phyloP scores from a whole-genome alignment of 257 asterid genomes.

The Schizonepeta tenuifolia region DNA sequence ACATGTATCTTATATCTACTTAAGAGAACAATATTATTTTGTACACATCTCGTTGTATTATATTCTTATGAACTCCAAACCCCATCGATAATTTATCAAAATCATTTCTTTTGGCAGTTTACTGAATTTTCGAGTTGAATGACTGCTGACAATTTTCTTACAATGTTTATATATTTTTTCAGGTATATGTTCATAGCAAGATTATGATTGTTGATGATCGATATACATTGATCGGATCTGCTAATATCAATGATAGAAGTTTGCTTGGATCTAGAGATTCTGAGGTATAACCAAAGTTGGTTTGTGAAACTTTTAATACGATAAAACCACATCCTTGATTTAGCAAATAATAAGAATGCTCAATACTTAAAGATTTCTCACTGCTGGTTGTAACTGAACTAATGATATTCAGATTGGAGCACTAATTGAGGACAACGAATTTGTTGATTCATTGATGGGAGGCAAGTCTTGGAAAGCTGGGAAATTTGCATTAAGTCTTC shows the following conservation, averaged over 20 bases:
- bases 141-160: background rate
- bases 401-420: conserved; percentile 72
- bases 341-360: background rate
- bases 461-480: conserved; percentile 89
- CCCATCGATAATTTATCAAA: background rate
- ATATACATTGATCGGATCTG: conserved; percentile 80
- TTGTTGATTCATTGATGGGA: conserved; percentile 80
- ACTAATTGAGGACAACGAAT: conserved; percentile 87
- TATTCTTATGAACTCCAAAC: background rate
- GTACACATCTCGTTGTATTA: background rate
- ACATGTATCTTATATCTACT: conserved; percentile 21
- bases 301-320: conserved; percentile 7
- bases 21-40: background rate
- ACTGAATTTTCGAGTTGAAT: background rate
- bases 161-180: conserved; percentile 26
- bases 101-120: background rate
- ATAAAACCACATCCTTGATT: conserved; percentile 2
- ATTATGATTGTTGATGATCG: conserved; percentile 91
- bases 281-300: conserved; percentile 58
- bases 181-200: conserved; percentile 98
- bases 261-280: conserved; percentile 98
- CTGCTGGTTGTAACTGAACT: conserved; percentile 3
- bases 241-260: conserved; percentile 91
- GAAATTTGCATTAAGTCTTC: conserved; percentile 80
- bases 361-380: no score